Base-by-base conservation (phyloP, 2,329 filamentous ascomycete genomes). In the Aspergillus sp. region DNA sequence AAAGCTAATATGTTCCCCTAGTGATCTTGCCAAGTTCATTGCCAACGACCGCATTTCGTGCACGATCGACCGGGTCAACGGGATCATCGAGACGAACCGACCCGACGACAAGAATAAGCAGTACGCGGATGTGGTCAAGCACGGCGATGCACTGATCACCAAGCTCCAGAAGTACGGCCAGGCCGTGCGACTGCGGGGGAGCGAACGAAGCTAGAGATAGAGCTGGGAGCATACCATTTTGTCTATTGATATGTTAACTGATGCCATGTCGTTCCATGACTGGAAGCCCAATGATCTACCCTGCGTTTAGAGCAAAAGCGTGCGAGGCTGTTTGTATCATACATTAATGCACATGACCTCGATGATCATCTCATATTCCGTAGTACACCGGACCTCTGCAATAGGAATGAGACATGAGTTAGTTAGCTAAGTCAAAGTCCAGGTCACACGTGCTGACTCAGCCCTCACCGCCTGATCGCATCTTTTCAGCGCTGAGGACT, bases 91-190 rank as follows among this genome's bases (percentile, higher is more conserved):
- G 78, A 98, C 93, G 40, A 96, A 96, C 74, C 81, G 93, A 46
- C 90, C 91, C 6, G 93, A 97, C 66, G 90, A 95, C 74, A 98
- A 98, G 83, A 97, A 97, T 78, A 96, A 95, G 79, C 93, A 98
- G 74, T 98, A 98, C 72, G 86, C 90, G 60, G 93, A 98, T 60
- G 89, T 97, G 34, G 89, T 98, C 51, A 93, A 93, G 74, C 93
- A 97, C 67, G 93, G 93, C 30, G 93, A 98, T 69, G 87, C 94
- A 71, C 78, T 98, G 53, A 97, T 98, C 67, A 98, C 93, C 48
- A 98, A 98, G 78, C 76, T 98, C 58, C 93, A 98, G 74, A 98
- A 98, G 78, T 98, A 98, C 69, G 93, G 93, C 40, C 93, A 98
- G 72, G 86, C 93, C 2, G 93, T 98, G 54, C 81, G 93, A 63